Conservation (phyloP, 192 early-diverging fungal genomes). For the Lobosporangium transversale region DNA sequence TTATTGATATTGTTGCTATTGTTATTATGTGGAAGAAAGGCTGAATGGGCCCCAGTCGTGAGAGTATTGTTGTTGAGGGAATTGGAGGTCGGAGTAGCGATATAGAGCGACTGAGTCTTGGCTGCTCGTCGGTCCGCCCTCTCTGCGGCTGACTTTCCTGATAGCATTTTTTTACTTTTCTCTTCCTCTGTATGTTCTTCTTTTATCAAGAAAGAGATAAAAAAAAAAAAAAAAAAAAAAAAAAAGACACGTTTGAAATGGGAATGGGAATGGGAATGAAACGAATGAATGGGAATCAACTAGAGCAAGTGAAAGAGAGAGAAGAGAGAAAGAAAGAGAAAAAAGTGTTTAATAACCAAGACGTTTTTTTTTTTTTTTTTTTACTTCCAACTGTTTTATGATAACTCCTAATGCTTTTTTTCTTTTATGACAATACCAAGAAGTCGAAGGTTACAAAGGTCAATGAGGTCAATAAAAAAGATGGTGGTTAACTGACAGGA, state of each 20-base stretch:
- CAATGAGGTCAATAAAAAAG: no score
- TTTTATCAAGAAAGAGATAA: no score
- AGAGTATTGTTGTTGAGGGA: slow-evolving; percentile 25
- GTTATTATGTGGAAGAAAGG: no score
- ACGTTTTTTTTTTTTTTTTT: not conserved
- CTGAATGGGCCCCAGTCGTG: no score
- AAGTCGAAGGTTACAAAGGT: no score
- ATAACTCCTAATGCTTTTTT: not conserved
- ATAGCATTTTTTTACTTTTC: slow-evolving; percentile 32
- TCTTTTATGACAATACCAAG: no score
- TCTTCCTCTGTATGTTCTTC: no score
- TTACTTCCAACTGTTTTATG: not conserved
- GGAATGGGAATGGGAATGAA: slow-evolving; percentile 2
- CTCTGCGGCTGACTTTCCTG: slow-evolving; percentile 41
- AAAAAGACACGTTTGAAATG: no score
- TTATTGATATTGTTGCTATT: slow-evolving; percentile 16
- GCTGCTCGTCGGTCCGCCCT: slow-evolving; percentile 43
- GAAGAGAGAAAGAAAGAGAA: not conserved
- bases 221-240: no score
- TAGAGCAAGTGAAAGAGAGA: no score
- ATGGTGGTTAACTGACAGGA: no score
- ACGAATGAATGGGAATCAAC: slow-evolving; percentile 23
- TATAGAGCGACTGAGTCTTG: slow-evolving; percentile 52
- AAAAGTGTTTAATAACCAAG: not conserved
- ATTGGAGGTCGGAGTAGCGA: slow-evolving; percentile 26